A percentile compares a stretch with the other conserved stretches of the same genome.
These are phyloP conservation scores for Psilocybe subaeruginosa DNA, from an alignment of 768 basidiomycete species.

Conservation along the genomic window DNA sequence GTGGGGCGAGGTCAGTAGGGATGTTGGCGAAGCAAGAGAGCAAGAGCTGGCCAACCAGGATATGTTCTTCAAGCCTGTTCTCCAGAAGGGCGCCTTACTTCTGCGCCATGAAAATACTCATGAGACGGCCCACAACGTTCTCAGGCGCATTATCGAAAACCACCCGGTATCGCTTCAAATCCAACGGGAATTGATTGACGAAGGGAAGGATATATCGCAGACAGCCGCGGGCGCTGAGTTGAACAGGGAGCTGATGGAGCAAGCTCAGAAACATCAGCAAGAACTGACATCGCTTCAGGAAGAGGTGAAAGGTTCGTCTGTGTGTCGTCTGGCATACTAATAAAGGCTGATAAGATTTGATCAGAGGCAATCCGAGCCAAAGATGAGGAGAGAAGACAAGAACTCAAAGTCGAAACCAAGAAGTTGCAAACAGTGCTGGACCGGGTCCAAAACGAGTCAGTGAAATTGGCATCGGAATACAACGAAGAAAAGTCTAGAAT, in stretches of 20 bases:
- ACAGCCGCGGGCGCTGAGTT: constrained; percentile 59
- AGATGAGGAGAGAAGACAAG: constrained; percentile 47
- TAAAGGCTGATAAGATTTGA: neutral
- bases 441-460: constrained; percentile 41
- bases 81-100: constrained; percentile 48
- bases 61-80: constrained; percentile 53
- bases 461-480: constrained; percentile 42
- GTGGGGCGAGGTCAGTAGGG: constrained; percentile 46
- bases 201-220: constrained; percentile 48
- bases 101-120: constrained; percentile 6
- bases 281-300: constrained; percentile 47
- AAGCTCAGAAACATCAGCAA: constrained; percentile 40
- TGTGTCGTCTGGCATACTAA: too few species aligned
- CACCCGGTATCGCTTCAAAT: constrained; percentile 36
- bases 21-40: constrained; percentile 44
- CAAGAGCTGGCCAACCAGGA: constrained; percentile 37
- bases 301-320: constrained; percentile 27
- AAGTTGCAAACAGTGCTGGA: constrained; percentile 47
- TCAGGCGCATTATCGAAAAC: constrained; percentile 38
- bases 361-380: constrained; percentile 41
- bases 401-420: constrained; percentile 46
- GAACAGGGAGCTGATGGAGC: constrained; percentile 48
- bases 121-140: neutral
- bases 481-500: constrained; percentile 35
- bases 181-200: constrained; percentile 51